Conservation (phyloP, 306 rosid species). For the Corylus americana region DNA sequence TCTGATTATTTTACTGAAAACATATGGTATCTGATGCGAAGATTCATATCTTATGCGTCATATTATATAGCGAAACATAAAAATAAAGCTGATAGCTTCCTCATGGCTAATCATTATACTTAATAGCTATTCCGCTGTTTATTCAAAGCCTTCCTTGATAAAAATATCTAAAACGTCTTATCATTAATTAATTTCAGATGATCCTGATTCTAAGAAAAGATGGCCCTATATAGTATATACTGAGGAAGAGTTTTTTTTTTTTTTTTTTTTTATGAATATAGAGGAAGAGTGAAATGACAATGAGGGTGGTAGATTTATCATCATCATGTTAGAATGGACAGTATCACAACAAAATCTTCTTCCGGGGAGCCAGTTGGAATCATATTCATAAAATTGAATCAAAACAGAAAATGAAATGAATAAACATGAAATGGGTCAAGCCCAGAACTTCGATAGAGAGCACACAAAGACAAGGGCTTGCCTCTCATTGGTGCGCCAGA, state of each 20-base stretch:
- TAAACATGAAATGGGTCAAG: background rate
- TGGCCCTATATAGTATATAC: no score
- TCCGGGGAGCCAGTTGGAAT: background rate
- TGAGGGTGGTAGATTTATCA: background rate
- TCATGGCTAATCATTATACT: background rate
- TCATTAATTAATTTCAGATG: background rate
- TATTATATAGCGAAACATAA: background rate
- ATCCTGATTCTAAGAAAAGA: background rate
- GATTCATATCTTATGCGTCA: background rate
- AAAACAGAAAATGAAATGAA: background rate
- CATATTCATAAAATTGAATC: background rate
- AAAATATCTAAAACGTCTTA: background rate
- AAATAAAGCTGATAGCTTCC: background rate
- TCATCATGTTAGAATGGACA: background rate
- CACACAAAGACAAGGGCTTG: constrained; percentile 32
- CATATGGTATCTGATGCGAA: background rate
- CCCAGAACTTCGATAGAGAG: background rate
- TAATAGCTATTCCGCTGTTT: background rate
- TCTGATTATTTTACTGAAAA: background rate
- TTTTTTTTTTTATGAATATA: no score
- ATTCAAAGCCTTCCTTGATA: background rate
- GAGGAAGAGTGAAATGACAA: background rate
- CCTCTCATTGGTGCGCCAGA: constrained; percentile 93
- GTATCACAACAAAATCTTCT: background rate
- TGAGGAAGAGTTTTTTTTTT: background rate